These are phyloP conservation scores for Sporothrix sp. DNA, from an alignment of 2,329 filamentous ascomycete genomes.

Conservation along the genomic window DNA sequence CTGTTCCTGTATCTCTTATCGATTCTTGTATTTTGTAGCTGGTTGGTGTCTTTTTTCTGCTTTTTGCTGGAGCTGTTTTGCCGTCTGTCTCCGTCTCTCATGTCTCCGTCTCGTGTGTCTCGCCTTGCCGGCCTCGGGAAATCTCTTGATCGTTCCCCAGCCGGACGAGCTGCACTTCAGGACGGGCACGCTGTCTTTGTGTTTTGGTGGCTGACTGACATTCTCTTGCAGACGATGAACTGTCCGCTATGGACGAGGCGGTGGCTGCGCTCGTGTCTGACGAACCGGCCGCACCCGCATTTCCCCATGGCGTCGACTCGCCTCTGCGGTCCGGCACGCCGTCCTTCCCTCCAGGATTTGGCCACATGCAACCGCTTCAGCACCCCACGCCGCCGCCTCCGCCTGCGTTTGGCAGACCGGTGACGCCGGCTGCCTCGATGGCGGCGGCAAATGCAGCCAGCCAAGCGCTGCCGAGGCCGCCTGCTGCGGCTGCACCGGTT, in stretches of 20 bases:
- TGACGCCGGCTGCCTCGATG: conserved; percentile 8
- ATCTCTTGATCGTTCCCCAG: too few relatives aligned
- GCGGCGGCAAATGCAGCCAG: not conserved
- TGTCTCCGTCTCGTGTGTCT: not conserved
- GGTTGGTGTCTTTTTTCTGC: not conserved
- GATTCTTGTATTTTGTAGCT: not conserved
- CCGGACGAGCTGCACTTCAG: too few relatives aligned
- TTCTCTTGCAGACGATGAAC: conserved; percentile 46
- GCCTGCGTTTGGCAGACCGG: conserved; percentile 19
- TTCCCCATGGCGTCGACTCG: conserved; percentile 18
- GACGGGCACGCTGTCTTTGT: too few relatives aligned
- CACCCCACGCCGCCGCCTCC: conserved; percentile 21
- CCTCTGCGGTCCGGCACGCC: conserved; percentile 23
- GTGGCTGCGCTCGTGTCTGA: conserved; percentile 62
- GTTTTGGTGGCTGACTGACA: not conserved
- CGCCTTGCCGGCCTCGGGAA: not conserved
- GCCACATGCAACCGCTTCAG: conserved; percentile 14
- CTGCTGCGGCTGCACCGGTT: not conserved
- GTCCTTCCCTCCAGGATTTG: conserved; percentile 37
- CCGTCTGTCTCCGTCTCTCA: not conserved
- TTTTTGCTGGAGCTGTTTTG: not conserved
- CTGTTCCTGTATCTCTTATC: not conserved
- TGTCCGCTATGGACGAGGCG: conserved; percentile 52
- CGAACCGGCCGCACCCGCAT: conserved; percentile 22
- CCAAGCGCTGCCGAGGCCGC: not conserved